phyloP scores from a whole-genome alignment of 257 asterid species.

The Capsicum baccatum region DNA sequence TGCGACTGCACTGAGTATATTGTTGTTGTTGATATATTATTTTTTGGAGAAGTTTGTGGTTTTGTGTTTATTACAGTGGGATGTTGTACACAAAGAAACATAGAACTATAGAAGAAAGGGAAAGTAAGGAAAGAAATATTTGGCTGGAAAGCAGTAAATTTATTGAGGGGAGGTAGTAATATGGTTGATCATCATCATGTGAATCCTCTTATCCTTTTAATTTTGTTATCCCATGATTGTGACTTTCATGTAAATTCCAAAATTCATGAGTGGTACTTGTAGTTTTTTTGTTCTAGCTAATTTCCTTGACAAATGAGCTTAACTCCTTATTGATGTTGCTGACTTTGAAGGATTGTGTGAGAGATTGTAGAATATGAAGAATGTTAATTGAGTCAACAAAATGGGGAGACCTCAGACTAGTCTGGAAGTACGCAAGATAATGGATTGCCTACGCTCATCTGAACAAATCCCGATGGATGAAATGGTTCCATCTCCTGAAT shows the following conservation, averaged over 20 bases:
- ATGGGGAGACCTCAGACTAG: slow-evolving; percentile 31
- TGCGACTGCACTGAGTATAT: no score
- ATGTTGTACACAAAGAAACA: background rate
- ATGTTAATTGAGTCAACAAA: slow-evolving; percentile 50
- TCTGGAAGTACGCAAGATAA: slow-evolving; percentile 51
- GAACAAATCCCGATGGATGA: slow-evolving; percentile 54
- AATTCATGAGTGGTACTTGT: background rate
- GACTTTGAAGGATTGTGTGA: slow-evolving; percentile 45
- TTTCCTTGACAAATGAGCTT: slow-evolving; percentile 20
- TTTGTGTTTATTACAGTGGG: background rate
- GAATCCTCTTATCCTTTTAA: background rate
- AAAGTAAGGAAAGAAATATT: background rate
- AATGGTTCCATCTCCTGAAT: slow-evolving; percentile 60
- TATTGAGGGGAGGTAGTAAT: background rate
- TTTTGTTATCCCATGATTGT: background rate
- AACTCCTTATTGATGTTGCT: slow-evolving; percentile 34
- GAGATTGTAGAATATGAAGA: slow-evolving; percentile 49
- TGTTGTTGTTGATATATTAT: no score
- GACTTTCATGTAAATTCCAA: background rate
- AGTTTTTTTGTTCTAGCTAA: background rate
- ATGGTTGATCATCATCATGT: background rate
- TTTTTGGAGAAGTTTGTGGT: background rate
- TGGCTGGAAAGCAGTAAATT: background rate
- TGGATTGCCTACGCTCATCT: slow-evolving; percentile 71
- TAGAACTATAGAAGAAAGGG: background rate